Base-by-base conservation (phyloP, 2,329 filamentous ascomycete genomes). In the Fusarium napiforme region DNA sequence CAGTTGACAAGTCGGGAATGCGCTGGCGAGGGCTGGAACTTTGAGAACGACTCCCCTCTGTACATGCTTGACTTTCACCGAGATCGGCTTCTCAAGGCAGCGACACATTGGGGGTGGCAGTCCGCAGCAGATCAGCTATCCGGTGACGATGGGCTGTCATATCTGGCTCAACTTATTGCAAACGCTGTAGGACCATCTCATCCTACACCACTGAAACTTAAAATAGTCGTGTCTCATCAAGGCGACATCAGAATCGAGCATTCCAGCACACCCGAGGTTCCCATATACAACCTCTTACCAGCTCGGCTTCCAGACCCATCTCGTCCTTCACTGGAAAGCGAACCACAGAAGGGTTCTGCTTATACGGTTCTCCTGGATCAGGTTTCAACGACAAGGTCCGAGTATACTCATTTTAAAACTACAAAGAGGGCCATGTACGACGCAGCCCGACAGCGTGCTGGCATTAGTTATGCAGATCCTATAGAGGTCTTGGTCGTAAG, bases 341-440 rank as follows among this genome's bases (percentile, higher is more conserved):
- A 79, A 18, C 76, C 78, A 3, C 72, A 62, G 15, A 81, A 77
- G 15, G 64, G 70, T 2, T 77, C 80, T 1, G 78, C 78, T 2
- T 88, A 84, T 67, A 81, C 83, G 5, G 79, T 90, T 5, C 67
- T 86, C 2, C 65, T 89, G 7, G 88, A 90, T 74, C 60, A 64
- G 15, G 64, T 72, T n/a, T 60, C 60, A n/a, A 87, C 85, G 0
- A 42, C 73, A 12, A 81, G 82, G 45, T 89, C 88, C 2, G 87
- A 90, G n/a, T 93, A 92, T 78, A 97, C 95, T 0, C 91, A 92
- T 65, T 93, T 93, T 84, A 98, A 99, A 82, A 98, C 96, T 0
- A 96, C 93, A 0, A 85, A 87, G 53, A 90, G 96, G 19, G 83
- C 85, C 15, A 86, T 91, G 79, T 98, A 98, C 81, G 89, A 93